phyloP scores from a whole-genome alignment of 257 asterid species.

The Voacanga thouarsii region DNA sequence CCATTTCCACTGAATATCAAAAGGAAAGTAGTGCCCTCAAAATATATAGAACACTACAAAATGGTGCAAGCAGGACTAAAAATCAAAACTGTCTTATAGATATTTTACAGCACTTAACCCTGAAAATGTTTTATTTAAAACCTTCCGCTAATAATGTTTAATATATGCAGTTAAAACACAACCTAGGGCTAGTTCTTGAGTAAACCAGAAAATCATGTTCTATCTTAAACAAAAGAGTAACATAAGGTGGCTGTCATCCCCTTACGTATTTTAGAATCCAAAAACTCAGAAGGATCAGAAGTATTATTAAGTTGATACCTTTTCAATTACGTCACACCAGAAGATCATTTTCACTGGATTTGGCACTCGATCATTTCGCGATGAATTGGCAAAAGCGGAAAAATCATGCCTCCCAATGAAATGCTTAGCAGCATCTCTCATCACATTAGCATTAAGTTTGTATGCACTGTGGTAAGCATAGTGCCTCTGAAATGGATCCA shows the following conservation, averaged over 20 bases:
- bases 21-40: background rate
- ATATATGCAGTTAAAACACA: background rate
- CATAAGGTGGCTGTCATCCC: background rate
- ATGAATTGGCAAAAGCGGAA: slow-evolving; percentile 78
- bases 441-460: slow-evolving; percentile 56
- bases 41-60: background rate
- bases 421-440: slow-evolving; percentile 74
- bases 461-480: slow-evolving; percentile 65
- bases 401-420: slow-evolving; percentile 79
- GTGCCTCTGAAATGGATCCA: slow-evolving; percentile 84
- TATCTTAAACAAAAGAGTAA: background rate
- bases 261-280: slow-evolving; percentile 2
- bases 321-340: slow-evolving; percentile 69
- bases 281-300: slow-evolving; percentile 3
- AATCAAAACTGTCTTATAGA: background rate
- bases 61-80: background rate
- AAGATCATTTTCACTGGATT: slow-evolving; percentile 69
- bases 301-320: slow-evolving; percentile 36
- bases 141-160: background rate
- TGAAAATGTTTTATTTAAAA: background rate
- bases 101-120: background rate
- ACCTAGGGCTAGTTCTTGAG: background rate
- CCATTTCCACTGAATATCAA: background rate
- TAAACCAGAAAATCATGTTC: background rate
- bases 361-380: slow-evolving; percentile 62